phyloP scores from a whole-genome alignment of 306 rosid species.

The Mucuna pruriens region DNA sequence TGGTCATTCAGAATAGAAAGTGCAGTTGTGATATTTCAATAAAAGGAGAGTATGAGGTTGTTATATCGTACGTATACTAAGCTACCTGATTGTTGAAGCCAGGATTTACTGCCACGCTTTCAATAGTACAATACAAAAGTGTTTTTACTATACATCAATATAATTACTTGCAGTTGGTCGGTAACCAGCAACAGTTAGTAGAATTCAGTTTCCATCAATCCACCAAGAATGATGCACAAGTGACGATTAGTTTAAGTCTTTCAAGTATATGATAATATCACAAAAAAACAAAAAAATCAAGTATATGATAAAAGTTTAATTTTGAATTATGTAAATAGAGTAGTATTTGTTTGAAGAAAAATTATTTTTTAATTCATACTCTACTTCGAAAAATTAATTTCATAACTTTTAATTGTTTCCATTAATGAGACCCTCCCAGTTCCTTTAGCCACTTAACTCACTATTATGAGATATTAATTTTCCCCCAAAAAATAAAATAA shows the following conservation, averaged over 20 bases:
- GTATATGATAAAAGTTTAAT: too few species aligned
- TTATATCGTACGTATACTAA: neutral
- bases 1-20: too few species aligned
- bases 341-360: too few species aligned
- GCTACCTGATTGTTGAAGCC: conserved; percentile 10
- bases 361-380: too few species aligned
- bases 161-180: neutral
- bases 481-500: neutral
- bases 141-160: conserved; percentile 6
- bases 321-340: too few species aligned
- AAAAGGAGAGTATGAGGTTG: neutral
- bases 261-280: too few species aligned
- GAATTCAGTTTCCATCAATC: neutral
- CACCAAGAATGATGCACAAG: too few species aligned
- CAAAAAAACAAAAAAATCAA: too few species aligned
- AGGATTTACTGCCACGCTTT: conserved; percentile 9
- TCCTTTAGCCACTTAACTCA: neutral
- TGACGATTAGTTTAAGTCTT: too few species aligned
- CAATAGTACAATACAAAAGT: neutral
- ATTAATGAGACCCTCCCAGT: neutral
- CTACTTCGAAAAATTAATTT: too few species aligned
- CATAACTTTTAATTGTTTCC: too few species aligned
- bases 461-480: neutral
- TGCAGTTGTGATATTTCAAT: neutral
- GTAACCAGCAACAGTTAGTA: neutral